Percentiles rank a stretch among this genome's conserved stretches.
These are phyloP conservation scores for Penicillium sp. DNA, from an alignment of 2,329 filamentous ascomycete species.

Conservation along the genomic window DNA sequence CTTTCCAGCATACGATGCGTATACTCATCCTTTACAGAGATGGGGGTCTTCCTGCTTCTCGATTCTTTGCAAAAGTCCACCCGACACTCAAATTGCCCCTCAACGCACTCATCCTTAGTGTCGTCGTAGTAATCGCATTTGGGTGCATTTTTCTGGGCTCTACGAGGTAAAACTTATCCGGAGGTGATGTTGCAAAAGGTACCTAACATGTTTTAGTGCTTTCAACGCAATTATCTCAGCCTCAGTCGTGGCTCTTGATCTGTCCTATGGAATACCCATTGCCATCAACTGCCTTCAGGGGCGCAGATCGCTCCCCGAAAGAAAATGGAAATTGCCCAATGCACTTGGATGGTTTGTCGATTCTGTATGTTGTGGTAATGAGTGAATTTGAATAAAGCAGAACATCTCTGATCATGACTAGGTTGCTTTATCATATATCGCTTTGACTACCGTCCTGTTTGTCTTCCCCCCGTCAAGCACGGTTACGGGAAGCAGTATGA, in stretches of 20 bases:
- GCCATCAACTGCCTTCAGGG: constrained; percentile 66
- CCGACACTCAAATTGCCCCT: constrained; percentile 60
- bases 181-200: no score
- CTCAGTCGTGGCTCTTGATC: constrained; percentile 66
- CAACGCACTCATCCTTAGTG: constrained; percentile 62
- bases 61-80: constrained; percentile 60
- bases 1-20: background rate
- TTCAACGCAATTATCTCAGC: constrained; percentile 70
- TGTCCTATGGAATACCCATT: constrained; percentile 72
- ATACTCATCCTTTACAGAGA: constrained; percentile 44
- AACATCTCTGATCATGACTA: constrained; percentile 26
- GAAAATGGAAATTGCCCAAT: constrained; percentile 55
- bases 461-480: constrained; percentile 67
- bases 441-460: constrained; percentile 69
- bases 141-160: constrained; percentile 68
- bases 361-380: constrained; percentile 34
- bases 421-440: constrained; percentile 59
- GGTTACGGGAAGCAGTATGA: constrained; percentile 67
- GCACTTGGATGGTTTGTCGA: constrained; percentile 60
- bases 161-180: constrained; percentile 27
- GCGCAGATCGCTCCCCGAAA: constrained; percentile 60
- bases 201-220: constrained; percentile 43
- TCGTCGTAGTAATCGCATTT: constrained; percentile 62
- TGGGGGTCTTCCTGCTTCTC: constrained; percentile 62
- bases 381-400: background rate